A percentile compares a stretch with the other conserved stretches of the same genome.
phyloP scores from a whole-genome alignment of 1,284 basidiomycete species.

The Salmacisia buchloeana region DNA sequence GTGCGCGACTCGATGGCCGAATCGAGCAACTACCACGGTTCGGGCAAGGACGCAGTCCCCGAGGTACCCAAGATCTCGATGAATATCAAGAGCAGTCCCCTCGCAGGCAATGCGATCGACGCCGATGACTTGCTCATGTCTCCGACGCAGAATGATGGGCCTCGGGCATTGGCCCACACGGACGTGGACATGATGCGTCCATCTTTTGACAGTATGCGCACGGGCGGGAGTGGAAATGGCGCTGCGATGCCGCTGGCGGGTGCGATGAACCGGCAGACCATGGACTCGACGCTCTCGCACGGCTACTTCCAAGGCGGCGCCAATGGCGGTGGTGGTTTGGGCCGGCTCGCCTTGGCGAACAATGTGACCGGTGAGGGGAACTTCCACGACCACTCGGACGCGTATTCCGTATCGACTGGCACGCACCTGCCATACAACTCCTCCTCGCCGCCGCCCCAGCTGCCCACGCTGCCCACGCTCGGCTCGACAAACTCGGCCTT shows the following conservation, averaged over 20 bases:
- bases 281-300: slow-evolving; percentile 19
- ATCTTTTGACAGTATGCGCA: neutral
- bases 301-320: neutral
- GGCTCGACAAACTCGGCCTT: neutral
- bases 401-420: slow-evolving; percentile 10
- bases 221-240: slow-evolving; percentile 11
- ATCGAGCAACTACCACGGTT: slow-evolving; percentile 32
- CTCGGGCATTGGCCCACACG: slow-evolving; percentile 6
- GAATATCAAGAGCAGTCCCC: slow-evolving; percentile 17
- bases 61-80: neutral
- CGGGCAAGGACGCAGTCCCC: neutral
- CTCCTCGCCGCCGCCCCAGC: neutral
- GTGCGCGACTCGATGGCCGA: slow-evolving; percentile 28
- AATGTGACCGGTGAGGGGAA: slow-evolving; percentile 17
- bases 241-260: slow-evolving; percentile 21
- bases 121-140: slow-evolving; percentile 36
- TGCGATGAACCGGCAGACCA: slow-evolving; percentile 26
- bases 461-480: neutral
- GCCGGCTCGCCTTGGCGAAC: neutral
- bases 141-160: slow-evolving; percentile 35
- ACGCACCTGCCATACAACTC: slow-evolving; percentile 8
- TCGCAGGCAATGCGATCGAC: slow-evolving; percentile 21
- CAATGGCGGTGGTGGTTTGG: neutral
- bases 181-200: slow-evolving; percentile 13
- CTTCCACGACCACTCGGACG: slow-evolving; percentile 19